Conservation (phyloP, 1,284 basidiomycete genomes). For the Heliocybe sulcata region DNA sequence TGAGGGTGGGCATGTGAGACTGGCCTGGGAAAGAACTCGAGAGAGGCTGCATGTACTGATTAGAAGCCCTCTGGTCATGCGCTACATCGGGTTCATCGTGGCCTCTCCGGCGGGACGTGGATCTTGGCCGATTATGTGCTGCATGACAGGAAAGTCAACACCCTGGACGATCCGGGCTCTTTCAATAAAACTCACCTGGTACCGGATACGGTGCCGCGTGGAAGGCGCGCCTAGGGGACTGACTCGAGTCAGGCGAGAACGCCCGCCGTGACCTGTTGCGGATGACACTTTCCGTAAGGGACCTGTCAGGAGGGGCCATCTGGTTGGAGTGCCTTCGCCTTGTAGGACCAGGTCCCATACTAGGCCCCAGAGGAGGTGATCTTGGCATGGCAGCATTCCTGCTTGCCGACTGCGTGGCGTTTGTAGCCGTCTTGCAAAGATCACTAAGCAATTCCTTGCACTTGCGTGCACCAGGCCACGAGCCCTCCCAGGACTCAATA, state of each 20-base stretch:
- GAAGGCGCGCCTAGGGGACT: conserved; percentile 35
- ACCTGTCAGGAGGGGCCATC: not conserved
- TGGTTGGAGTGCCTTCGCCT: conserved; percentile 20
- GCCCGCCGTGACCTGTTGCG: not conserved
- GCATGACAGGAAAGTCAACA: conserved; percentile 15
- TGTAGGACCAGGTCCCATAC: conserved; percentile 27
- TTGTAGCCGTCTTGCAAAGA: conserved; percentile 57
- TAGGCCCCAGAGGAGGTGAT: not conserved
- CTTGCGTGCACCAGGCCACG: conserved; percentile 85
- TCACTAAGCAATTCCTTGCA: conserved; percentile 74
- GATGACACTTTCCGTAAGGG: not conserved
- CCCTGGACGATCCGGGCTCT: conserved; percentile 47
- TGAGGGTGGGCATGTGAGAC: conserved; percentile 25
- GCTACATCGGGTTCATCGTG: conserved; percentile 50
- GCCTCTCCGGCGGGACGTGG: conserved; percentile 64
- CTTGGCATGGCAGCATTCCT: conserved; percentile 11
- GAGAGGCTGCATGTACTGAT: conserved; percentile 7
- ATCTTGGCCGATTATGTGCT: conserved; percentile 57
- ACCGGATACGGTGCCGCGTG: not conserved
- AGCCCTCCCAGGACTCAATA: conserved; percentile 76
- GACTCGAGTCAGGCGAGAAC: conserved; percentile 14
- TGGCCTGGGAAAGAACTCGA: conserved; percentile 28
- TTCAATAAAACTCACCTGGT: not conserved
- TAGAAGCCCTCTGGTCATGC: not conserved
- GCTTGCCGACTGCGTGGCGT: conserved; percentile 39